Conservation (phyloP, 306 rosid genomes). For the Prunus mongolica region DNA sequence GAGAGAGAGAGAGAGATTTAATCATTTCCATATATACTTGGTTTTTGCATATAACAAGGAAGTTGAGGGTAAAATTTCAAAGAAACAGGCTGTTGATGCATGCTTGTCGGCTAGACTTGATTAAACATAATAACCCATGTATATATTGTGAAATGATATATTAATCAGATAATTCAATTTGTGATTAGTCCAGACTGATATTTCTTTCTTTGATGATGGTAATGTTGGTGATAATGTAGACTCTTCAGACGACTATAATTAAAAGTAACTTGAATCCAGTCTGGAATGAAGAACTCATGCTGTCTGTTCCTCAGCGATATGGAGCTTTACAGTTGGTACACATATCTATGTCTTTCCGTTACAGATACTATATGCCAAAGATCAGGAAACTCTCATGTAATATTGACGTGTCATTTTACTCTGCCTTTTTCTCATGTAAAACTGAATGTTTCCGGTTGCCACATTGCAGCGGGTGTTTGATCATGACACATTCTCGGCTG, state of each 20-base stretch:
- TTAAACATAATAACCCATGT: not conserved
- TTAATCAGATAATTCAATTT: not conserved
- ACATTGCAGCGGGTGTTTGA: conserved; percentile 77
- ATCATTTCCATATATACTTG: not conserved
- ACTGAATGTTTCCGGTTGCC: conserved; percentile 13
- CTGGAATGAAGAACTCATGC: conserved; percentile 97
- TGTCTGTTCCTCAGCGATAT: conserved; percentile 77
- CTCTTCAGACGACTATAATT: conserved; percentile 53
- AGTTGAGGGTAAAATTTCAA: not conserved
- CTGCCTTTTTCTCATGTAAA: not conserved
- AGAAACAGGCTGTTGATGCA: not conserved
- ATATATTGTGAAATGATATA: not conserved
- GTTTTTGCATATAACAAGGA: conserved; percentile 1
- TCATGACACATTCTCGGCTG: conserved; percentile 86
- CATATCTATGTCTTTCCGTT: not conserved
- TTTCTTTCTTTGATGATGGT: conserved; percentile 8
- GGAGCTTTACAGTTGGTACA: conserved; percentile 86
- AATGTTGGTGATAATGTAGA: conserved; percentile 40
- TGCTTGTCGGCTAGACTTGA: not conserved
- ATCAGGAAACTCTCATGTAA: not conserved
- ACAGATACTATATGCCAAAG: not conserved
- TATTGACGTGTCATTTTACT: not conserved
- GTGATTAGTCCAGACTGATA: not conserved
- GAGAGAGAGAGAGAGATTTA: not conserved
- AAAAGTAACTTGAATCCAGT: conserved; percentile 94